Evolutionary conservation across 208 protist species (phyloP).

Genomic region (Acanthamoeba royreba): DNA sequence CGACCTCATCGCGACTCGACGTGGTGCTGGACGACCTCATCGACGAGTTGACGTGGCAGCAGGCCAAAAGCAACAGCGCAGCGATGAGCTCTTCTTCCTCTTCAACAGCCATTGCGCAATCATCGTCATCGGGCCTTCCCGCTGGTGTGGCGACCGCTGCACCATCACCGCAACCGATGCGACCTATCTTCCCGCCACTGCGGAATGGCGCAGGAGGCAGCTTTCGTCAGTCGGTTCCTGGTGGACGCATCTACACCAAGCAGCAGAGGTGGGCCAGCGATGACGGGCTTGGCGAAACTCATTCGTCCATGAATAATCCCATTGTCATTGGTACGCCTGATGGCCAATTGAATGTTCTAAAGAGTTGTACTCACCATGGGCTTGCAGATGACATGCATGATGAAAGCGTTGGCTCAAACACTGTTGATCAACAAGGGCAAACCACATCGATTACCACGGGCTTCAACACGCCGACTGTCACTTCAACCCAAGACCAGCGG

Average conservation of each 20-base stretch:
- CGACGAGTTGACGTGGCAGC: background rate
- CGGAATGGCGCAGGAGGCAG: background rate
- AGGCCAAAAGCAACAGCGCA: background rate
- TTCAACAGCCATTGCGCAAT: background rate
- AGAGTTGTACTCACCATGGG: no score
- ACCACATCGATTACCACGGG: no score
- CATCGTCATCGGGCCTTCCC: no score
- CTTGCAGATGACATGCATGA: no score
- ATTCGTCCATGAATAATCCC: background rate
- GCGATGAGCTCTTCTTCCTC: background rate
- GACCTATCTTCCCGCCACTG: background rate
- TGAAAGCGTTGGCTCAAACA: no score
- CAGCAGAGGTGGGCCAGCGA: background rate
- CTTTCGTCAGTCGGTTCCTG: background rate
- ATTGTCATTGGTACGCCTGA: background rate
- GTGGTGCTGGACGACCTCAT: slow-evolving; percentile 4
- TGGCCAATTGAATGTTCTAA: background rate
- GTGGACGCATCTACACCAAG: background rate
- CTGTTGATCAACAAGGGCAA: no score
- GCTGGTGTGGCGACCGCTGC: no score
- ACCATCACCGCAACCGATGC: background rate
- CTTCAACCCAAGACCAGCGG: background rate
- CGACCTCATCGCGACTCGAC: background rate
- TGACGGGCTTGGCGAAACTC: background rate
- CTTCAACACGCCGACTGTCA: no score